Evolutionary conservation across 2,329 filamentous ascomycete genomes (phyloP).

Genomic region (Coccinonectria pachysandricola): DNA sequence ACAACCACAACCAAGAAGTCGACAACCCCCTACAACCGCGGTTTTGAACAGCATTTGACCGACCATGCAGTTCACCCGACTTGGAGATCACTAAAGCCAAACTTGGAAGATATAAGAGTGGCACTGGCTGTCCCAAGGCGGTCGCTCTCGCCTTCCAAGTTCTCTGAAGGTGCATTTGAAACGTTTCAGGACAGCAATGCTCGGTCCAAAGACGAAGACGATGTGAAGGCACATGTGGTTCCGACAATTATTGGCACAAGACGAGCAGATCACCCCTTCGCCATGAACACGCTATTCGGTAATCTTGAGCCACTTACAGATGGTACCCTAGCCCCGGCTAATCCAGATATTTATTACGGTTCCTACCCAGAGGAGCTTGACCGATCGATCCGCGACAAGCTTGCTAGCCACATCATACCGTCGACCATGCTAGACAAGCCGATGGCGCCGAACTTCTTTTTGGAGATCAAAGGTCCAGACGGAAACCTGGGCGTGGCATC

Average conservation of each 20-base stretch:
- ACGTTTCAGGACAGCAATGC: conserved; percentile 19
- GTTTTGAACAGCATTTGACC: conserved; percentile 28
- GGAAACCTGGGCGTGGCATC: conserved; percentile 19
- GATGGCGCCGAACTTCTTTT: conserved; percentile 30
- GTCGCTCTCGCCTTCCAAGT: conserved; percentile 25
- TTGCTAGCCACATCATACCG: conserved; percentile 21
- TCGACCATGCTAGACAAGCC: conserved; percentile 20
- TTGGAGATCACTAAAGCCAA: conserved; percentile 19
- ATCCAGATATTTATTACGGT: conserved; percentile 25
- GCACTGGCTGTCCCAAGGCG: conserved; percentile 17
- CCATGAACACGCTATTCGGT: neutral
- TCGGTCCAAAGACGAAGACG: conserved; percentile 24
- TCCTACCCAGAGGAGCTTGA: conserved; percentile 16
- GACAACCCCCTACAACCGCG: conserved; percentile 18
- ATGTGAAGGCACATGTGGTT: conserved; percentile 22
- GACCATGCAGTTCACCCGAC: conserved; percentile 22
- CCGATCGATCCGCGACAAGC: conserved; percentile 12
- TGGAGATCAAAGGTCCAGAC: conserved; percentile 28
- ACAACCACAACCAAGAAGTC: conserved; percentile 10
- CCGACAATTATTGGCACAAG: conserved; percentile 22
- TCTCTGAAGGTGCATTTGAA: conserved; percentile 9
- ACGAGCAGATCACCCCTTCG: no score
- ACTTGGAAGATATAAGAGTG: conserved; percentile 21
- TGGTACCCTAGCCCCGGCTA: conserved; percentile 6
- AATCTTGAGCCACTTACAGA: neutral